Conservation (phyloP, 768 basidiomycete genomes). For the Punctularia strigosozonata region DNA sequence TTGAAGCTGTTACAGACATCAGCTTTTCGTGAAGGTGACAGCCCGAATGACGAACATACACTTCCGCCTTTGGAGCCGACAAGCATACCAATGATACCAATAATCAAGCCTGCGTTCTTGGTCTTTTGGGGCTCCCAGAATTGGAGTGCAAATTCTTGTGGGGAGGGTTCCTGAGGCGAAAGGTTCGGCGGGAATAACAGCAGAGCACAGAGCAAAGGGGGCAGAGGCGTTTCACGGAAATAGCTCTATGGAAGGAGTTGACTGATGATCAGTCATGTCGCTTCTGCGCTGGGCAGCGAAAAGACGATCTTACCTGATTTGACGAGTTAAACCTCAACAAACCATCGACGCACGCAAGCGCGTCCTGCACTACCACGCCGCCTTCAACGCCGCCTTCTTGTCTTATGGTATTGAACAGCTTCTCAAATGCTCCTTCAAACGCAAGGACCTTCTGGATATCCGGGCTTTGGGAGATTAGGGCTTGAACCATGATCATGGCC, state of each 20-base stretch:
- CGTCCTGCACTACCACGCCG: slow-evolving; percentile 74
- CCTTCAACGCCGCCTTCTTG: slow-evolving; percentile 90
- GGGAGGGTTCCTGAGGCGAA: slow-evolving; percentile 43
- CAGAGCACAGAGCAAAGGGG: slow-evolving; percentile 52
- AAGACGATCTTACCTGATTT: slow-evolving; percentile 59
- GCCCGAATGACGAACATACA: slow-evolving; percentile 25
- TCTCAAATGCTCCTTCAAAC: slow-evolving; percentile 95
- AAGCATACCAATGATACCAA: slow-evolving; percentile 81
- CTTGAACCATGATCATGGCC: slow-evolving; percentile 72
- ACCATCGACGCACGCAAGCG: slow-evolving; percentile 77
- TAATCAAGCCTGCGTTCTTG: slow-evolving; percentile 65
- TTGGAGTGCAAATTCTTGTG: slow-evolving; percentile 88
- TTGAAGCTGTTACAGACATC: slow-evolving; percentile 30
- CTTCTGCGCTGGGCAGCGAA: background rate
- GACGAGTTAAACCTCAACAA: slow-evolving; percentile 87
- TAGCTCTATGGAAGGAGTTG: slow-evolving; percentile 56
- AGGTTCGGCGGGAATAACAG: slow-evolving; percentile 61
- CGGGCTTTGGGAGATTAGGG: slow-evolving; percentile 72
- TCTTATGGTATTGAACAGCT: slow-evolving; percentile 78
- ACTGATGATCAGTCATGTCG: background rate
- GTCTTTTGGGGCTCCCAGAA: slow-evolving; percentile 93
- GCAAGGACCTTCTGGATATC: slow-evolving; percentile 96
- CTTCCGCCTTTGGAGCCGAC: slow-evolving; percentile 58
- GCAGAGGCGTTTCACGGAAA: slow-evolving; percentile 80
- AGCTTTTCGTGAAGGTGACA: slow-evolving; percentile 3